These are phyloP conservation scores for Delonix regia DNA, from an alignment of 306 rosid genomes.

Conservation along the genomic window DNA sequence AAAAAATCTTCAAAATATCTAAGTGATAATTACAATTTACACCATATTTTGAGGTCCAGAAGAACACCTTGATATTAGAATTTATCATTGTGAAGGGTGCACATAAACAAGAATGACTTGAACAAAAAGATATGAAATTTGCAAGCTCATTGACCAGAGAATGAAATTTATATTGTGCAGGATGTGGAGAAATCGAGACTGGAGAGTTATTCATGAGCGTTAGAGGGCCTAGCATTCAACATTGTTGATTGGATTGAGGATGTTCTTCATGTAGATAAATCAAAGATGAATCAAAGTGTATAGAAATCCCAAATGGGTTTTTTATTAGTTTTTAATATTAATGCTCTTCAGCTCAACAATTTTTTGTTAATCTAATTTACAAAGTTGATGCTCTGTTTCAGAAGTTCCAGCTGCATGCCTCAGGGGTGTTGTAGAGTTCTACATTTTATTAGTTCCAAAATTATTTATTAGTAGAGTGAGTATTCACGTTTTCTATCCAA, in stretches of 20 bases:
- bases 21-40: too few relatives aligned
- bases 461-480: too few relatives aligned
- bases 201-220: constrained; percentile 78
- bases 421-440: too few relatives aligned
- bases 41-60: too few relatives aligned
- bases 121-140: not conserved
- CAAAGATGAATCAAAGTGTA: constrained; percentile 47
- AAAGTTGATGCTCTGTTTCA: too few relatives aligned
- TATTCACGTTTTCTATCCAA: too few relatives aligned
- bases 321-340: not conserved
- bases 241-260: constrained; percentile 81
- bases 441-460: too few relatives aligned
- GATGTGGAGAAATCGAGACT: constrained; percentile 71
- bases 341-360: constrained; percentile 21
- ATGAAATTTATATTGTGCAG: constrained; percentile 45
- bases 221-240: constrained; percentile 80
- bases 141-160: not conserved
- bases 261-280: constrained; percentile 59
- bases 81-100: not conserved
- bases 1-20: too few relatives aligned
- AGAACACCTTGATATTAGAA: constrained; percentile 1
- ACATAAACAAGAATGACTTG: not conserved
- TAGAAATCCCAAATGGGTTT: constrained; percentile 26
- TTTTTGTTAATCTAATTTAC: constrained; percentile 15
- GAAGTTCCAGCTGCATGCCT: too few relatives aligned